Conservation (phyloP, 2,329 filamentous ascomycete genomes). For the Penicillium sp. region DNA sequence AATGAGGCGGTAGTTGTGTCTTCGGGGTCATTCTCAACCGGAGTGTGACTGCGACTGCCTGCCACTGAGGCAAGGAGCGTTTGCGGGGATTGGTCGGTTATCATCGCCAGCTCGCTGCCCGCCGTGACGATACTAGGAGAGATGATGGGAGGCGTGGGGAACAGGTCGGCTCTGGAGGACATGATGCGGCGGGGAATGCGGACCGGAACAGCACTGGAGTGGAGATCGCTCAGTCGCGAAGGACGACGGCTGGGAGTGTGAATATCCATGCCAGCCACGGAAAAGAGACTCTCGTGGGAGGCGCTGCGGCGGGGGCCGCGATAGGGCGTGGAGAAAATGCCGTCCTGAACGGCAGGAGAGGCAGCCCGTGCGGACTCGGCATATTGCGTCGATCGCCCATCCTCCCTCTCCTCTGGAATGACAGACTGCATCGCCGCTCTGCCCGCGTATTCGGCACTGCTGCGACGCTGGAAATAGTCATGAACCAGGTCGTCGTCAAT, state of each 20-base stretch:
- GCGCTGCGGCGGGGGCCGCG: no score
- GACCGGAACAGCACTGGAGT: constrained; percentile 40
- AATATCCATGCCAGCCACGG: constrained; percentile 78
- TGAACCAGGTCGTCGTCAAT: no score
- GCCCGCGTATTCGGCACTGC: no score
- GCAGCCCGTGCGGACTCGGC: no score
- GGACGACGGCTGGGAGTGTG: constrained; percentile 69
- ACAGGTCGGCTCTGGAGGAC: constrained; percentile 35
- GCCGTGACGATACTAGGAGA: constrained; percentile 33
- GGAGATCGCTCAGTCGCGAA: constrained; percentile 59
- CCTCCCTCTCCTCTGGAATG: no score
- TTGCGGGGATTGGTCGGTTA: constrained; percentile 27
- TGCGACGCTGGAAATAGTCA: no score
- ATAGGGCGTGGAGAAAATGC: constrained; percentile 76
- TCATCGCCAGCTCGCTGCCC: constrained; percentile 18
- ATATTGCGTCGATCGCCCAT: no score
- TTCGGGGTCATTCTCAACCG: no score
- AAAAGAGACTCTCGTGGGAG: no score
- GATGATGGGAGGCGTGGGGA: constrained; percentile 33
- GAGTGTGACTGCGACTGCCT: no score
- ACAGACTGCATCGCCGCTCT: no score
- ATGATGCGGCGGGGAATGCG: constrained; percentile 42
- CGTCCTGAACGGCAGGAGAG: constrained; percentile 53
- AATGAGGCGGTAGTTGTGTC: constrained; percentile 18
- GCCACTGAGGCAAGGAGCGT: constrained; percentile 33